Percentiles rank a stretch among this genome's conserved stretches.
Conservation (phyloP, 2,329 filamentous ascomycete species). For the Sodiomyces alkalinus region DNA sequence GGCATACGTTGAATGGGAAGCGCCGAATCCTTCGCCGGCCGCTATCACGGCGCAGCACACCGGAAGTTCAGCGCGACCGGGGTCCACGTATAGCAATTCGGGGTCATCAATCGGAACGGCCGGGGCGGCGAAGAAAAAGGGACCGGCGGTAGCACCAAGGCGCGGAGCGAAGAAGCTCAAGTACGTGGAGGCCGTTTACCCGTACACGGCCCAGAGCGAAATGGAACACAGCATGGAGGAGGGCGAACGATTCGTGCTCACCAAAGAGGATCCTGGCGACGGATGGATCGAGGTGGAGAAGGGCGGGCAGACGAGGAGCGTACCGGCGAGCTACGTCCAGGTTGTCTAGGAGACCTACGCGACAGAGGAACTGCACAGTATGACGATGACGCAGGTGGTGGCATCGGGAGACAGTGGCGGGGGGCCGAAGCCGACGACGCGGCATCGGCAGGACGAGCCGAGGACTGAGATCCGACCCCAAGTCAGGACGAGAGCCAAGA, state of each 20-base stretch:
- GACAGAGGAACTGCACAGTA: neutral
- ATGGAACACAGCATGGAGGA: conserved; percentile 81
- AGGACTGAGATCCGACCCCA: too few species aligned
- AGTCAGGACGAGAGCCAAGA: too few species aligned
- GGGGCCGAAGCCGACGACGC: neutral
- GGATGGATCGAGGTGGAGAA: conserved; percentile 97
- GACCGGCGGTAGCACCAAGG: conserved; percentile 78
- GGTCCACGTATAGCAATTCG: conserved; percentile 66
- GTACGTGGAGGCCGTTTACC: conserved; percentile 87
- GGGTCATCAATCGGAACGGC: conserved; percentile 45
- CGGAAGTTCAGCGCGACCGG: conserved; percentile 41
- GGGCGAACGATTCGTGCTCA: conserved; percentile 81
- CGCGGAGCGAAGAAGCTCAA: conserved; percentile 86
- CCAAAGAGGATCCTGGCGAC: conserved; percentile 78
- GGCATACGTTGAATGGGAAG: conserved; percentile 59
- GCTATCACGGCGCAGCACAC: conserved; percentile 29
- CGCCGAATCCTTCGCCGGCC: conserved; percentile 20
- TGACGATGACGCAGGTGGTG: neutral
- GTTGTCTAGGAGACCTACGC: conserved; percentile 35
- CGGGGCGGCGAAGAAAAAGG: conserved; percentile 57
- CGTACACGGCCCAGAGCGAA: conserved; percentile 75
- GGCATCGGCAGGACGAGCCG: neutral
- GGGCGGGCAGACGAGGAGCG: conserved; percentile 71
- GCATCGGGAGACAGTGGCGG: neutral
- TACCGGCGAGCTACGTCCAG: conserved; percentile 87